phyloP scores from a whole-genome alignment of 2,329 filamentous ascomycete genomes.

The Diaporthe velutina region DNA sequence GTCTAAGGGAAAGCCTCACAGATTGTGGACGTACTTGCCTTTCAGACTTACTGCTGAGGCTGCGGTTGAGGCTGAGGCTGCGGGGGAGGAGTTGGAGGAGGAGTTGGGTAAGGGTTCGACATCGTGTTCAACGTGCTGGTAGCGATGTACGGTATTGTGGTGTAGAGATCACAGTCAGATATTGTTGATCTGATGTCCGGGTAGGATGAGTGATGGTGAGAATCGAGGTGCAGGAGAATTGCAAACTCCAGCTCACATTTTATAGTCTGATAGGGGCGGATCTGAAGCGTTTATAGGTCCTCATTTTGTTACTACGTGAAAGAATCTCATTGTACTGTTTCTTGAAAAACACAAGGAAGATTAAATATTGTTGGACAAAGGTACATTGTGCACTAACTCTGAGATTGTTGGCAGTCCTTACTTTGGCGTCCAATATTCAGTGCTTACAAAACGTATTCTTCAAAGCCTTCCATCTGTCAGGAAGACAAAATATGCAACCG shows the following conservation, averaged over 20 bases:
- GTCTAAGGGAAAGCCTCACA: background rate
- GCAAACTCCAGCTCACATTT: background rate
- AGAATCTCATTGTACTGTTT: background rate
- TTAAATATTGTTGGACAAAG: background rate
- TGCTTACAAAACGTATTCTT: background rate
- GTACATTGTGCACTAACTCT: background rate
- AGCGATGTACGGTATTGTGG: background rate
- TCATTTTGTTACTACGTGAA: too few species aligned
- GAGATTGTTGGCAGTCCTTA: background rate
- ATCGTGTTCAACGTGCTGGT: background rate
- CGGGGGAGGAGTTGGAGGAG: background rate
- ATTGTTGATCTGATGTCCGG: background rate
- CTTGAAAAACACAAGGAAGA: too few species aligned
- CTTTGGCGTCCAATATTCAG: too few species aligned
- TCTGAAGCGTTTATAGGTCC: too few species aligned
- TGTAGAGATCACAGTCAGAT: background rate
- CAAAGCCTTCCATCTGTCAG: fast-evolving
- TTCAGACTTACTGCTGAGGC: background rate
- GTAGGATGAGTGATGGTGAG: background rate
- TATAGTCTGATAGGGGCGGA: too few species aligned
- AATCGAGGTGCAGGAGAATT: background rate
- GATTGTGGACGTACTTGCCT: background rate
- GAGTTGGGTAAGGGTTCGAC: background rate
- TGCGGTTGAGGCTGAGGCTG: background rate
- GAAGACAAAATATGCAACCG: background rate